Evolutionary conservation across 768 basidiomycete genomes (phyloP), one percentile per base, ranked within the genome.

Genomic region (Trametes coccinea): DNA sequence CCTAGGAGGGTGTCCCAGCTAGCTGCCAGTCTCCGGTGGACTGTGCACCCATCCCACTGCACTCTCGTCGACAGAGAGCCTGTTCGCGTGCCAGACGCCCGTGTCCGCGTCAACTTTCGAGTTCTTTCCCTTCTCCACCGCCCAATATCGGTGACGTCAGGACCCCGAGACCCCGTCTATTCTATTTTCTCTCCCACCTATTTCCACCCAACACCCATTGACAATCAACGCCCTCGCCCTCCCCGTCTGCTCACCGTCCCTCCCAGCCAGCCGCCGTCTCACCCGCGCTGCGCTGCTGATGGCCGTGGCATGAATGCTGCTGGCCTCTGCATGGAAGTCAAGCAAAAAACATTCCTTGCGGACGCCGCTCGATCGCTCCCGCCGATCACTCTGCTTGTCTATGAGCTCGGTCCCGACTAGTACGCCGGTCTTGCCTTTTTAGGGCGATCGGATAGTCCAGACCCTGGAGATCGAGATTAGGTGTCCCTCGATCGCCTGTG

Each of bases 111-210:
- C 57, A 10, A 22, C n/a, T 8, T 59, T 44, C 48, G 14, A 43
- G 56, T 22, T 48, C n/a, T 34, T 50, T 58, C 51, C 56, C 30
- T 34, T 57, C 34, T 49, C 45, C 34, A 29, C 54, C 29, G 30
- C 51, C 34, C n/a, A 4, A 33, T 29, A 22, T 22, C 22, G 22
- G 37, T 59, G 57, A 59, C 57, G 57, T 59, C 57, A 59, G 31
- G 57, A 59, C 57, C 57, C 57, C 57, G 57, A 44, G 43, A 52
- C 40, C 57, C 56, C 49, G 40, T 44, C 47, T 49, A 56, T 56
- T 46, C 37, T 56, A 33, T 40, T 45, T 34, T 17, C 27, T 37
- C 56, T 22, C 41, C 49, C n/a, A 8, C 31, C 16, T 29, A 31
- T 46, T 30, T 17, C 16, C 8, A 2, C 34, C 11, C 34, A 37